phyloP scores from a whole-genome alignment of 2,329 filamentous ascomycete species.

The Ilyonectria mors-panacis region DNA sequence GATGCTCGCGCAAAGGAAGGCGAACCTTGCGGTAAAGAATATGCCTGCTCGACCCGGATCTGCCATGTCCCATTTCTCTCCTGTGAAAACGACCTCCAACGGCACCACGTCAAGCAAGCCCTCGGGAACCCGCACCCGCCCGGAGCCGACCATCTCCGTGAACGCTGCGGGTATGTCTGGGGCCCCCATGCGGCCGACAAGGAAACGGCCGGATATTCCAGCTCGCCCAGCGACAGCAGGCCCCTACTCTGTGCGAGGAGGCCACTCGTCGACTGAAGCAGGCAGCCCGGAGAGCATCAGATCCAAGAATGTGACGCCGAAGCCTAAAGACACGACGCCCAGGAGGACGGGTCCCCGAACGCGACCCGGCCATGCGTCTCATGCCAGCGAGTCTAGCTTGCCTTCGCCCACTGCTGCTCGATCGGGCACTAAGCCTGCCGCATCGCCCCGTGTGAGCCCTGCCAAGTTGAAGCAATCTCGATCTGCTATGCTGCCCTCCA shows the following conservation, averaged over 20 bases:
- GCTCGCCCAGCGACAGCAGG: slow-evolving; percentile 75
- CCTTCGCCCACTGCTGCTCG: slow-evolving; percentile 60
- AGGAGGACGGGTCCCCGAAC: slow-evolving; percentile 63
- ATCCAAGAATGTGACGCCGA: slow-evolving; percentile 65
- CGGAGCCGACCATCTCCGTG: slow-evolving; percentile 61
- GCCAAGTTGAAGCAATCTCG: slow-evolving; percentile 56
- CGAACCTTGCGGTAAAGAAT: slow-evolving; percentile 63
- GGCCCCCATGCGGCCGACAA: slow-evolving; percentile 74
- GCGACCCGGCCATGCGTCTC: slow-evolving; percentile 63
- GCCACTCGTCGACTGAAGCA: slow-evolving; percentile 52
- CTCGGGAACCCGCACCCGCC: slow-evolving; percentile 56
- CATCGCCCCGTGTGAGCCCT: slow-evolving; percentile 61
- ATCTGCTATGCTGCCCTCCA: slow-evolving; percentile 45
- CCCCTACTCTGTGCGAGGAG: slow-evolving; percentile 74
- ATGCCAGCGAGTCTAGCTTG: slow-evolving; percentile 66
- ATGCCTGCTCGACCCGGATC: slow-evolving; percentile 73
- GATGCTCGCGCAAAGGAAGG: slow-evolving; percentile 86
- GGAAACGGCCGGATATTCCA: slow-evolving; percentile 70
- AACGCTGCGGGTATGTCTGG: slow-evolving; percentile 73
- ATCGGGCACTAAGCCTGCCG: slow-evolving; percentile 51
- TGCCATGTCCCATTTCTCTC: slow-evolving; percentile 74
- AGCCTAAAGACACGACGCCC: slow-evolving; percentile 67
- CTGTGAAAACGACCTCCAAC: slow-evolving; percentile 58
- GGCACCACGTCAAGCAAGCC: slow-evolving; percentile 51
- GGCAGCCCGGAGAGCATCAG: slow-evolving; percentile 64